phyloP scores from a whole-genome alignment of 352 stramenopile genomes.

The Hyaloperonospora arabidopsidis region DNA sequence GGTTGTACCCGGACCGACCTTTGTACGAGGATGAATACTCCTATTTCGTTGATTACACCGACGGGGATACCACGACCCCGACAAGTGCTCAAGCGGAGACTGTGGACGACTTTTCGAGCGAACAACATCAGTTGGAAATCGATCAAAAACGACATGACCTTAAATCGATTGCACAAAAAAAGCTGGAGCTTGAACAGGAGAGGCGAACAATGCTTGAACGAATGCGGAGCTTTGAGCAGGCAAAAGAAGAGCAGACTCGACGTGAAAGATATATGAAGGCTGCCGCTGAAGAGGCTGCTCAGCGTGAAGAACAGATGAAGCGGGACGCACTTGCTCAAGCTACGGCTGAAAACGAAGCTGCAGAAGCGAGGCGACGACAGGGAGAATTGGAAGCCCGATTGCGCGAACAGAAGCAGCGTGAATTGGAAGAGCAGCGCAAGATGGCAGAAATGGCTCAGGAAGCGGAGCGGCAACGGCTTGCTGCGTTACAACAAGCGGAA shows the following conservation, averaged over 20 bases:
- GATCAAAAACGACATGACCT: slow-evolving; percentile 38
- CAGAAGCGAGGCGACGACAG: slow-evolving; percentile 22
- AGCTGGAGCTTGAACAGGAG: slow-evolving; percentile 51
- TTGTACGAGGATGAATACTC: slow-evolving; percentile 66
- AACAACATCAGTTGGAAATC: slow-evolving; percentile 9
- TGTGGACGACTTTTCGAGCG: background rate
- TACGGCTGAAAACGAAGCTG: slow-evolving; percentile 33
- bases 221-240: slow-evolving; percentile 37
- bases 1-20: slow-evolving; percentile 52
- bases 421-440: slow-evolving; percentile 38
- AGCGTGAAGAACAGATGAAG: slow-evolving; percentile 18
- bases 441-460: slow-evolving; percentile 31
- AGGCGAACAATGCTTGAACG: slow-evolving; percentile 48
- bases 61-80: slow-evolving; percentile 3
- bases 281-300: slow-evolving; percentile 20
- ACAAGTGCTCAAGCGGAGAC: slow-evolving; percentile 2
- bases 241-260: slow-evolving; percentile 42
- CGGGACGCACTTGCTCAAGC: slow-evolving; percentile 21
- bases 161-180: slow-evolving; percentile 44
- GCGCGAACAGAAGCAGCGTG: slow-evolving; percentile 32
- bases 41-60: slow-evolving; percentile 51
- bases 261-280: slow-evolving; percentile 37
- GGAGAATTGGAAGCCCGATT: slow-evolving; percentile 30
- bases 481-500: slow-evolving; percentile 20
- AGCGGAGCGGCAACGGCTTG: slow-evolving; percentile 26